Conservation (phyloP, 2,329 filamentous ascomycete species). For the Emmonsiellopsis sp. region DNA sequence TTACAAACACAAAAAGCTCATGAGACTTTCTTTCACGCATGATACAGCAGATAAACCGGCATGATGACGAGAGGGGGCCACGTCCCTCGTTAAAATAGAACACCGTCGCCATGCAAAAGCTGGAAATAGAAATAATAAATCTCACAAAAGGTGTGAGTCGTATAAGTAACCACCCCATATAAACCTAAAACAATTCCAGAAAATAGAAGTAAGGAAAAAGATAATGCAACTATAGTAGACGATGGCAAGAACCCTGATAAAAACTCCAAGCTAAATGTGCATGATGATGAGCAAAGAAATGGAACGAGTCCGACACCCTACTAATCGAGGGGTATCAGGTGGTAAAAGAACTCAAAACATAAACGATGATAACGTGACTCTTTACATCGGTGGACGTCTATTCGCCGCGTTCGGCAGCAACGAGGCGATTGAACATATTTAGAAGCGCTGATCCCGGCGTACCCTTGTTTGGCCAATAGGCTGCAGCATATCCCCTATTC, state of each 20-base stretch:
- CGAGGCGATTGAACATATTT: conserved; percentile 11
- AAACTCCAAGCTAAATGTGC: too few relatives aligned
- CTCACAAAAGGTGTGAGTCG: neutral
- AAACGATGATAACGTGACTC: neutral
- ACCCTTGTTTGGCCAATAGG: conserved; percentile 39
- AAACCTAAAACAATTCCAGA: too few relatives aligned
- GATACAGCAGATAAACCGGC: neutral
- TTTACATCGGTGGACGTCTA: conserved; percentile 1
- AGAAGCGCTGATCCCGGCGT: conserved; percentile 12
- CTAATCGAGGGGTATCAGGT: neutral
- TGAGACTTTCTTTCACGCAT: neutral
- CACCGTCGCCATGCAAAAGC: conserved; percentile 1
- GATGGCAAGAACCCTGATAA: too few relatives aligned
- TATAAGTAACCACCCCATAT: too few relatives aligned
- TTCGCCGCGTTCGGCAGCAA: conserved; percentile 5
- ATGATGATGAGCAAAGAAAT: too few relatives aligned
- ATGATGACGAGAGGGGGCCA: neutral
- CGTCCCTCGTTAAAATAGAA: neutral
- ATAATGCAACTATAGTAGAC: too few relatives aligned
- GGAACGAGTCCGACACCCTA: too few relatives aligned
- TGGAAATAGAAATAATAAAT: neutral
- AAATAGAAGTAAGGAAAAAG: too few relatives aligned
- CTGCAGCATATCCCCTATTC: conserved; percentile 35
- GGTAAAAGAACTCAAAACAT: neutral
- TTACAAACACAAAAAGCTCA: neutral